Evolutionary conservation across 305 asterid genomes (phyloP).

Genomic region (Coffea humblotiana): DNA sequence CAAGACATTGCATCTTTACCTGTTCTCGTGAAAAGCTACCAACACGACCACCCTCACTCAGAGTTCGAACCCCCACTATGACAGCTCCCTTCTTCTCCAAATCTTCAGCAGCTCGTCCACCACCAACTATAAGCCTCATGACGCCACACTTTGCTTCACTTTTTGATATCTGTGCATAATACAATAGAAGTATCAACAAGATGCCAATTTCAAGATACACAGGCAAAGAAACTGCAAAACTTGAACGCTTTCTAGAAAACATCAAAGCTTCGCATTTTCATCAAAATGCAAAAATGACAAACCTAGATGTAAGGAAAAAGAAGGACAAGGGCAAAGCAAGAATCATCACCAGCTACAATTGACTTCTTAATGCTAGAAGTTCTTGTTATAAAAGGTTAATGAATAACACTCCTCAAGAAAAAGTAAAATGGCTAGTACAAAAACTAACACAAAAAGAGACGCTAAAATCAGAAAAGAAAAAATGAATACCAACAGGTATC

Average conservation of each 20-base stretch:
- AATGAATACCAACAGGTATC: background rate
- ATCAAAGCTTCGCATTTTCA: background rate
- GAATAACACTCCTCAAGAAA: background rate
- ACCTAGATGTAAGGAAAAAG: background rate
- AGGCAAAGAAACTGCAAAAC: background rate
- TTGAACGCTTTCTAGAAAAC: background rate
- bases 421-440: background rate
- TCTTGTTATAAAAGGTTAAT: background rate
- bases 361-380: background rate
- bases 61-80: slow-evolving; percentile 96
- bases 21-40: slow-evolving; percentile 95
- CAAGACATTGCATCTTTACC: slow-evolving; percentile 46
- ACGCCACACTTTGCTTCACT: slow-evolving; percentile 96
- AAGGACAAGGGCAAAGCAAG: background rate
- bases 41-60: slow-evolving; percentile 98
- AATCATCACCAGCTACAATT: background rate
- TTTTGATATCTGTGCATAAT: slow-evolving; percentile 59
- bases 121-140: slow-evolving; percentile 99
- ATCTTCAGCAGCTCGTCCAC: slow-evolving; percentile 97
- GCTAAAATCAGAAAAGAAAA: background rate
- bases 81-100: slow-evolving; percentile 82
- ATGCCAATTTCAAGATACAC: slow-evolving; percentile 9
- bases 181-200: slow-evolving; percentile 23
- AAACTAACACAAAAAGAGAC: background rate
- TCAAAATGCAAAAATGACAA: background rate